phyloP scores from a whole-genome alignment of 371 early-diverging fungal species.

The Dichotomocladium elegans region DNA sequence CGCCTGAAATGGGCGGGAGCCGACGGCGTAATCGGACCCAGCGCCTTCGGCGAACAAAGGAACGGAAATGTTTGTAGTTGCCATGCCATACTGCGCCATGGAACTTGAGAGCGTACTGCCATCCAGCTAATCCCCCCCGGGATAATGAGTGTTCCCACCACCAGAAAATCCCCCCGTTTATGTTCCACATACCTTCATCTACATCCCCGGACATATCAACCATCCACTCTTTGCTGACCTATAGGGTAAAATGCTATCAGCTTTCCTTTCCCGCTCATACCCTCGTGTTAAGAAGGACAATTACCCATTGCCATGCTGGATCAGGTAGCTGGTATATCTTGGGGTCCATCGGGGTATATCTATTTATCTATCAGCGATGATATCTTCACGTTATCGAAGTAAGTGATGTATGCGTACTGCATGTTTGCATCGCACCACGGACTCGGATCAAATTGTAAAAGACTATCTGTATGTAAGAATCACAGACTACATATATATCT shows the following conservation, averaged over 20 bases:
- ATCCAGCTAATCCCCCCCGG: slow-evolving; percentile 41
- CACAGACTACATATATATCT: not conserved
- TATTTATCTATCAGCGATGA: slow-evolving; percentile 3
- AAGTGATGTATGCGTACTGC: slow-evolving; percentile 17
- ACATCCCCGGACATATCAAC: slow-evolving; percentile 69
- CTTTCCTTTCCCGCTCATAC: no score
- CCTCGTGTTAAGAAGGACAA: no score
- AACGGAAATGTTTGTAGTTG: slow-evolving; percentile 52
- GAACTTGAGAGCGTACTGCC: slow-evolving; percentile 49
- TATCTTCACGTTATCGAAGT: not conserved
- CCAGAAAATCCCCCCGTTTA: no score
- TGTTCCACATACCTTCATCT: slow-evolving; percentile 45
- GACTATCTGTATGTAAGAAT: slow-evolving; percentile 11
- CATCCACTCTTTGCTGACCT: slow-evolving; percentile 56
- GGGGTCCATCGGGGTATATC: slow-evolving; percentile 53
- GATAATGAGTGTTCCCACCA: no score
- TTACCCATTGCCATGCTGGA: slow-evolving; percentile 66
- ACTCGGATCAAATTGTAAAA: slow-evolving; percentile 58
- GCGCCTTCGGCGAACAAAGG: slow-evolving; percentile 60
- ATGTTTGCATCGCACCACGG: slow-evolving; percentile 58
- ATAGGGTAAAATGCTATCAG: not conserved
- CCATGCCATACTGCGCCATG: slow-evolving; percentile 50
- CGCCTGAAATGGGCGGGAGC: not conserved
- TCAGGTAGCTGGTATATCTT: slow-evolving; percentile 53
- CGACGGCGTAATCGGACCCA: slow-evolving; percentile 57